phyloP scores from a whole-genome alignment of 148 eudicot genomes.

The Amaranthus palmeri region DNA sequence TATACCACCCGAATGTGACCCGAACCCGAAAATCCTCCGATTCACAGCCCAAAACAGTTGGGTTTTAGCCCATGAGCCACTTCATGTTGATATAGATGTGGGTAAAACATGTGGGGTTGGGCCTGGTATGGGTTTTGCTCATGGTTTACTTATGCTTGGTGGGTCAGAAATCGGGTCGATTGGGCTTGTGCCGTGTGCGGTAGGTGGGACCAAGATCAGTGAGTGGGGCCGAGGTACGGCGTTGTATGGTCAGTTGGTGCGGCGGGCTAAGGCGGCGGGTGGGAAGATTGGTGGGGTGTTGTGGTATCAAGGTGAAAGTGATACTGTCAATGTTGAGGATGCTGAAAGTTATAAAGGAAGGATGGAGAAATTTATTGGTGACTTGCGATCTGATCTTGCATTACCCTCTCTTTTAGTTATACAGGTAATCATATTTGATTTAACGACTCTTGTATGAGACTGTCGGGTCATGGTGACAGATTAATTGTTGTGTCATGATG shows the following conservation, averaged over 20 bases:
- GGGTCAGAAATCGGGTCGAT: constrained; percentile 15
- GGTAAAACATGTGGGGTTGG: constrained; percentile 38
- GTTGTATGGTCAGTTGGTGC: constrained; percentile 26
- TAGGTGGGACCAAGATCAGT: constrained; percentile 36
- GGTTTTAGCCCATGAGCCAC: constrained; percentile 39
- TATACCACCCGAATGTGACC: constrained; percentile 21
- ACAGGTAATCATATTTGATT: constrained; percentile 17
- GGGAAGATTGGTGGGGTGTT: constrained; percentile 31
- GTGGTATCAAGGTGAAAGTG: constrained; percentile 53
- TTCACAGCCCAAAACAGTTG: constrained; percentile 19
- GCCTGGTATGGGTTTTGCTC: constrained; percentile 44
- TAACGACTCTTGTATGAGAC: too few relatives aligned
- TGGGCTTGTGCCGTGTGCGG: constrained; percentile 46
- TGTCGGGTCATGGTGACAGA: too few relatives aligned
- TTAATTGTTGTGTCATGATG: too few relatives aligned
- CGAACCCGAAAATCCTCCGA: constrained; percentile 20
- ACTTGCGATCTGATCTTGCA: constrained; percentile 28
- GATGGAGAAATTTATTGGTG: constrained; percentile 25
- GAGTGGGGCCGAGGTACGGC: constrained; percentile 26
- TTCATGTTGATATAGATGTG: constrained; percentile 38
- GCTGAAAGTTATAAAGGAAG: constrained; percentile 17
- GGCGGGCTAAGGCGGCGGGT: constrained; percentile 29
- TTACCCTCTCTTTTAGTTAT: constrained; percentile 18
- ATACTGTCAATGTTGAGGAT: constrained; percentile 17
- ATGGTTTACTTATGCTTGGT: constrained; percentile 2